Conservation (phyloP, 2,329 filamentous ascomycete species). For the Fusarium sambucinum region DNA sequence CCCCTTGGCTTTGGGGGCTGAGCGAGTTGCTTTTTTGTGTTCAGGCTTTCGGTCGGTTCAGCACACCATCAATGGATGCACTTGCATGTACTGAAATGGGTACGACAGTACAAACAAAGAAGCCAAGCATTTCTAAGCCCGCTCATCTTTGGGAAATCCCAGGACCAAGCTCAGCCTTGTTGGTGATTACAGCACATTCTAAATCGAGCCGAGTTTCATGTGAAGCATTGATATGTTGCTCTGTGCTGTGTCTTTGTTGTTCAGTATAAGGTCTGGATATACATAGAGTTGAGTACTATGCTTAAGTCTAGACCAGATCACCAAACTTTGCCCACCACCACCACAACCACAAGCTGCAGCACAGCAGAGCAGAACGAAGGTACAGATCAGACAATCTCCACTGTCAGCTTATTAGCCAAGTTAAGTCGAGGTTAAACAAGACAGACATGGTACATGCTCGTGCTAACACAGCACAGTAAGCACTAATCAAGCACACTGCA, state of each 20-base stretch:
- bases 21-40: slow-evolving; percentile 17
- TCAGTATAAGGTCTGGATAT: slow-evolving; percentile 1
- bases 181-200: not conserved
- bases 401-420: slow-evolving; percentile 32
- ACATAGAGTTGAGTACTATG: slow-evolving; percentile 30
- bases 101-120: slow-evolving; percentile 37
- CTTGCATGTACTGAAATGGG: slow-evolving; percentile 16
- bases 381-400: slow-evolving; percentile 15
- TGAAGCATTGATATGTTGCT: not conserved
- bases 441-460: not conserved
- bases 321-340: slow-evolving; percentile 3
- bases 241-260: slow-evolving; percentile 3
- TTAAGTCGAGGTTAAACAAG: slow-evolving; percentile 2
- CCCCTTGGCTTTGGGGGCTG: slow-evolving; percentile 36
- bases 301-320: slow-evolving; percentile 20
- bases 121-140: slow-evolving; percentile 11
- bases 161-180: slow-evolving; percentile 12
- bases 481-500: slow-evolving; percentile 19
- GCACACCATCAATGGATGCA: slow-evolving; percentile 23
- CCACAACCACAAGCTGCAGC: not conserved
- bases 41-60: slow-evolving; percentile 5
- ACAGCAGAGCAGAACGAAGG: not conserved
- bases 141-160: slow-evolving; percentile 14
- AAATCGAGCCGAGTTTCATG: not conserved
- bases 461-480: slow-evolving; percentile 30